Evolutionary conservation across 164 flowering plant species (phyloP).

Genomic region (Platanus orientalis): DNA sequence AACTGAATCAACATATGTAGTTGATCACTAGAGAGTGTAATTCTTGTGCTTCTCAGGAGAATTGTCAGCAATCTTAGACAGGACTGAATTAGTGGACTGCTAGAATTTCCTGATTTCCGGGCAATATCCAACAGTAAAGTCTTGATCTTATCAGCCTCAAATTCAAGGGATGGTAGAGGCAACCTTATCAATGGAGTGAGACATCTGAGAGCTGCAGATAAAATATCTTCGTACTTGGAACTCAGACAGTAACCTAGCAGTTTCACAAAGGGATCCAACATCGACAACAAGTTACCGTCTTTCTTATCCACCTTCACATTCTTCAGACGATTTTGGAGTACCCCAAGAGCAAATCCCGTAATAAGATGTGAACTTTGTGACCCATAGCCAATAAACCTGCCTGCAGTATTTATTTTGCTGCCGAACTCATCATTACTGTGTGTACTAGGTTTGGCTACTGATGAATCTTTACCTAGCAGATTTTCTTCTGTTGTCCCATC

Average conservation of each 20-base stretch:
- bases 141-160: conserved; percentile 64
- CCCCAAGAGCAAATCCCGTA: conserved; percentile 68
- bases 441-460: conserved; percentile 5
- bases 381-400: conserved; percentile 16
- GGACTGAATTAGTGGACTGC: conserved; percentile 57
- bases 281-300: conserved; percentile 39
- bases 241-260: conserved; percentile 55
- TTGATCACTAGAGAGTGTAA: conserved; percentile 70
- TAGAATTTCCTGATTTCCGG: conserved; percentile 41
- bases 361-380: conserved; percentile 55
- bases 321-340: conserved; percentile 53
- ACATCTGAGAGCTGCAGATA: conserved; percentile 65
- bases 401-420: conserved; percentile 11
- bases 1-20: conserved; percentile 66
- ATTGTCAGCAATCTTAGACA: conserved; percentile 67
- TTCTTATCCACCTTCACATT: conserved; percentile 46
- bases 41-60: conserved; percentile 53
- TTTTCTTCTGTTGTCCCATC: conserved; percentile 51
- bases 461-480: conserved; percentile 17
- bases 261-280: conserved; percentile 78
- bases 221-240: conserved; percentile 77
- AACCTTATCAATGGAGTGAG: conserved; percentile 55
- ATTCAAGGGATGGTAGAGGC: conserved; percentile 71
- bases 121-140: conserved; percentile 61
- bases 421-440: conserved; percentile 3